Percentiles rank a stretch among this genome's conserved stretches.
Evolutionary conservation across 164 flowering plant genomes (phyloP).

Genomic region (Akebia trifoliata): DNA sequence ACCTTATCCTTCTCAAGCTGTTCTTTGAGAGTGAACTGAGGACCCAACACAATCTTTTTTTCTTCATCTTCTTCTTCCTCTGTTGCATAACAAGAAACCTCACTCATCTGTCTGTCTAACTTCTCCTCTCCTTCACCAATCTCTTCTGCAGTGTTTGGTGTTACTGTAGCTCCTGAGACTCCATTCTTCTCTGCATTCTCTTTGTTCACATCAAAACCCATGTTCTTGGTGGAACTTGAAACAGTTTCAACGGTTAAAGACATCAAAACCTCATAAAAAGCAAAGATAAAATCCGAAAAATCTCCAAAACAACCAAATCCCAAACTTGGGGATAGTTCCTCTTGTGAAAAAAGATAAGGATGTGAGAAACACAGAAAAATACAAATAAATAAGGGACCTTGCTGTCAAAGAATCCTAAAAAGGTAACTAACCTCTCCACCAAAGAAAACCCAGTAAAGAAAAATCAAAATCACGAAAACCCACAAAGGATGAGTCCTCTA

Average conservation of each 20-base stretch:
- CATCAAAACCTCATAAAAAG: conserved; percentile 17
- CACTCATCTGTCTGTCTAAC: conserved; percentile 31
- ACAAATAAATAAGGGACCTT: neutral
- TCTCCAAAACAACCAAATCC: conserved; percentile 1
- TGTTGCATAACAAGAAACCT: conserved; percentile 35
- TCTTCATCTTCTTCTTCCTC: conserved; percentile 47
- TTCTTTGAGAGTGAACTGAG: conserved; percentile 67
- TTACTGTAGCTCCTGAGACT: conserved; percentile 1
- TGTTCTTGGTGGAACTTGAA: conserved; percentile 33
- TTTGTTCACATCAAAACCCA: conserved; percentile 35
- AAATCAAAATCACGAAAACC: conserved; percentile 6
- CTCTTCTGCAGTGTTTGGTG: conserved; percentile 12
- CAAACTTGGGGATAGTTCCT: neutral
- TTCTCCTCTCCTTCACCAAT: conserved; percentile 16
- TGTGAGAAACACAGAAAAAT: neutral
- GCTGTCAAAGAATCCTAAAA: conserved; percentile 1
- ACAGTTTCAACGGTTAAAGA: conserved; percentile 32
- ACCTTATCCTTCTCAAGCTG: conserved; percentile 87
- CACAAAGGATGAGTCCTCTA: neutral
- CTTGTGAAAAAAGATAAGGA: neutral
- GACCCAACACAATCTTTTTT: conserved; percentile 56
- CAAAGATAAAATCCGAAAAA: neutral
- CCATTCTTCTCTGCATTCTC: conserved; percentile 15
- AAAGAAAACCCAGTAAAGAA: conserved; percentile 2
- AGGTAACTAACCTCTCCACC: conserved; percentile 4